Percentiles rank a stretch among this genome's conserved stretches.
phyloP scores from a whole-genome alignment of 768 basidiomycete genomes.

The Sistotremastrum suecicum region DNA sequence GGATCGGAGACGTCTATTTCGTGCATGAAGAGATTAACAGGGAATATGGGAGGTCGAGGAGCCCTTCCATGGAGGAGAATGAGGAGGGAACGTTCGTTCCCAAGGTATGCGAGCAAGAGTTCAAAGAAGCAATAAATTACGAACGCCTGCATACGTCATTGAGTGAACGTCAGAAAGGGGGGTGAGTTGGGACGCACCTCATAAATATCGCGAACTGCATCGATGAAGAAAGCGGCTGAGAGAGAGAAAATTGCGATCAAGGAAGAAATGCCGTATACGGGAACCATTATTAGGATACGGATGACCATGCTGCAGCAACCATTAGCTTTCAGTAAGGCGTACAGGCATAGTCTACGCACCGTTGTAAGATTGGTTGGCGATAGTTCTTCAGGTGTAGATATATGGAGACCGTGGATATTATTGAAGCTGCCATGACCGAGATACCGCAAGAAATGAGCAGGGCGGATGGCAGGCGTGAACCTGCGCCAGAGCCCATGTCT shows the following conservation, averaged over 20 bases:
- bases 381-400: conserved; percentile 78
- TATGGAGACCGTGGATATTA: conserved; percentile 62
- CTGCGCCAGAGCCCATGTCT: conserved; percentile 30
- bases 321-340: background rate
- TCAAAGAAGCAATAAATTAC: conserved; percentile 91
- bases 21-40: conserved; percentile 63
- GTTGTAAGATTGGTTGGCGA: conserved; percentile 63
- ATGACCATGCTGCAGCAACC: conserved; percentile 60
- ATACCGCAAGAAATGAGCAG: conserved; percentile 51
- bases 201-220: conserved; percentile 88
- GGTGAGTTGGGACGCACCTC: conserved; percentile 42
- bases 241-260: conserved; percentile 88
- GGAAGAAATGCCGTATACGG: conserved; percentile 81
- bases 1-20: conserved; percentile 94
- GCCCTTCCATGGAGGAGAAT: conserved; percentile 85
- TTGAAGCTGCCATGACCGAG: conserved; percentile 53
- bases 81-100: conserved; percentile 86
- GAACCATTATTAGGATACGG: conserved; percentile 95
- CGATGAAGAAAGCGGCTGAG: conserved; percentile 92
- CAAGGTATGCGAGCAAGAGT: conserved; percentile 69
- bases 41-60: conserved; percentile 79
- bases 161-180: background rate
- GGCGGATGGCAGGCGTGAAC: conserved; percentile 29
- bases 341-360: conserved; percentile 28
- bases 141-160: conserved; percentile 45